Base-by-base conservation (phyloP, 768 basidiomycete species). In the Russula dissimulans region DNA sequence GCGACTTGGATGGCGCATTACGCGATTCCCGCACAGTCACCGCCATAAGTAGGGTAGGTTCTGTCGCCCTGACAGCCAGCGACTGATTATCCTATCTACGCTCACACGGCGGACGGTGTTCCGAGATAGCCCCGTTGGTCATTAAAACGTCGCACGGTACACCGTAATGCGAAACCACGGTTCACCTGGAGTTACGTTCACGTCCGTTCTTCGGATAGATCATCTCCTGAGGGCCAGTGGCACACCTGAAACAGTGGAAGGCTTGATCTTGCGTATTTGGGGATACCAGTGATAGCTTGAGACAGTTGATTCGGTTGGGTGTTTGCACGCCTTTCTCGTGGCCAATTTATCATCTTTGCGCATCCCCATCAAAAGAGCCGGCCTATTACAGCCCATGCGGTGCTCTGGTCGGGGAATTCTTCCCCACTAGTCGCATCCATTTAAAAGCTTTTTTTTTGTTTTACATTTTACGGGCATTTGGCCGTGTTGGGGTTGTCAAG, bases 11-110 rank as follows among this genome's bases (percentile, higher is more conserved):
- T 26, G 22, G 22, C n/a, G 18, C 9, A 18, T 29, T 29, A 39
- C 17, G 51, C 31, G 29, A 41, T 46, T 12, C 29, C 29, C 58
- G 51, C 31, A 17, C 44, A 41, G 39, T 42, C 48, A 22, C 56
- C 56, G 56, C 47, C 22, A 41, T 36, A 39, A 26, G 11, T 56
- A 39, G 3, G 3, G n/a, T 48, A 38, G 14, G 46, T 46, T 50
- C 26, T 50, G 60, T 61, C 51, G 38, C 48, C 60, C 32, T 61
- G 60, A 53, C 56, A 61, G 60, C 56, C 56, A 61, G 60, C 56
- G 50, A 22, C 22, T 57, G 60, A 53, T 61, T 52, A 36, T 41
- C 36, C 38, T 53, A 38, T 44, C 49, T 6, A 53, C 34, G 36
- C 36, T 22, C 55, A 52, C 42, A 50, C 38, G 49, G 51, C 38